Base-by-base conservation (phyloP, 2,329 filamentous ascomycete genomes). In the Thelonectria olida region DNA sequence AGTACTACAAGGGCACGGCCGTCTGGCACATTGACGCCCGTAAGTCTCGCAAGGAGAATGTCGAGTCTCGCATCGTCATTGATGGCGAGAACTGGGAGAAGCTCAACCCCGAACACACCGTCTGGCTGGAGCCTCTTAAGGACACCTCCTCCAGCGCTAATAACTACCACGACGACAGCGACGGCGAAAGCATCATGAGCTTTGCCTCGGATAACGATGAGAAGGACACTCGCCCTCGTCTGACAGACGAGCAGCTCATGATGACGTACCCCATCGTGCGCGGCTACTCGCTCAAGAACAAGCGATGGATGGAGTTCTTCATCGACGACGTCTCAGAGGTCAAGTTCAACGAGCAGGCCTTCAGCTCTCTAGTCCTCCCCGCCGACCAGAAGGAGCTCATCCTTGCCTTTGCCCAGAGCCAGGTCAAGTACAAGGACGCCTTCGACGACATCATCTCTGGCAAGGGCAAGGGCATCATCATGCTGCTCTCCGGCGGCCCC, bases 381-480 rank as follows among this genome's bases (percentile, higher is more conserved):
- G 65, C 77, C 1, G 80, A 81, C 25, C 78, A 84, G 54, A 86
- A 86, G 71, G 80, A 84, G 38, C 75, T 86, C 9, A 80, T 85
- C 64, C 76, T 81, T 7, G 81, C 82, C 2, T 83, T 85, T 53
- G 82, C 81, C 1, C 76, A 83, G 70, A 79, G 78, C 5, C 82
- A 85, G 71, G 76, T 74, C 57, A 71, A 70, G 63, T 71, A 81
- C 41, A 78, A 79, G 31, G 71, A 77, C 13, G 73, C 65, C 8
- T 85, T 85, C 61, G 82, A 85, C 73, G 83, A 85, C 61, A 75
- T 85, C 57, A 84, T 85, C 68, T 76, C 77, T 9, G 83, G 82
- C 49, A 85, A 86, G 75, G 84, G 76, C 57, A 79, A 79, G 64
- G 82, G 82, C 15, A 80, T 83, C 61, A 83, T 85, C 66, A 79